Evolutionary conservation across 768 basidiomycete genomes (phyloP), one percentile per base, ranked within the genome.

Genomic region (Neoboletus subvelutipes): DNA sequence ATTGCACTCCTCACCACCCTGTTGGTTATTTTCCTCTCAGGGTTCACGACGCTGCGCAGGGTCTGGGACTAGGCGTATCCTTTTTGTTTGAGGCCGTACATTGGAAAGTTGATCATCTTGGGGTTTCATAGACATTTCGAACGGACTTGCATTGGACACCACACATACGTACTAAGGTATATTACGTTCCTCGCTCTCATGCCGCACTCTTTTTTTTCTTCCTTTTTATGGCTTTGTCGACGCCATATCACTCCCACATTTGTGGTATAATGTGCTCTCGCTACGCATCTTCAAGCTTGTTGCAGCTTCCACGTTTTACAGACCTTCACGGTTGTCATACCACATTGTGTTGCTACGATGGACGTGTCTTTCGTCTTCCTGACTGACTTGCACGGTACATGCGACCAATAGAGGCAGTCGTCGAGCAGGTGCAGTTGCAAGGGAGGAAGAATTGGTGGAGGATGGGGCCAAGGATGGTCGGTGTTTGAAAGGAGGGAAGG

Each of bases 11-110:
- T 72, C 43, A 72, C 71, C 9, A 72, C 73, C 28, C 37, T 72
- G 11, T 46, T 72, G 12, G 50, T 72, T 31, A 56, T 72, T 13
- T 69, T 72, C 52, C 64, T 72, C 33, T 72, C 72, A 15, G 71
- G 71, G 26, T 74, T 74, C 58, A 69, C 71, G 5, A 73, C 72
- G 1, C 57, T 72, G 20, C 72, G 71, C 56, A 67, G 71, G 56
- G 62, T 63, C 55, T 62, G 60, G 65, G 64, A 70, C 59, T 72
- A 62, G 59, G 41, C 54, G 26, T n/a, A 17, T 15, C 45, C 36
- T 22, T 52, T 51, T 42, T 31, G 13, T 48, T 50, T 3, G n/a
- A 37, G 37, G 40, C 40, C 39, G 28, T 18, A 52, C 36, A 48
- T 41, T 42, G 50, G 42, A 54, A 22, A 48, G 20, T 52, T 37